Evolutionary conservation across 2,329 filamentous ascomycete genomes (phyloP), one percentile per base, ranked within the genome.

Genomic region (Exophiala phaeomuriformis): DNA sequence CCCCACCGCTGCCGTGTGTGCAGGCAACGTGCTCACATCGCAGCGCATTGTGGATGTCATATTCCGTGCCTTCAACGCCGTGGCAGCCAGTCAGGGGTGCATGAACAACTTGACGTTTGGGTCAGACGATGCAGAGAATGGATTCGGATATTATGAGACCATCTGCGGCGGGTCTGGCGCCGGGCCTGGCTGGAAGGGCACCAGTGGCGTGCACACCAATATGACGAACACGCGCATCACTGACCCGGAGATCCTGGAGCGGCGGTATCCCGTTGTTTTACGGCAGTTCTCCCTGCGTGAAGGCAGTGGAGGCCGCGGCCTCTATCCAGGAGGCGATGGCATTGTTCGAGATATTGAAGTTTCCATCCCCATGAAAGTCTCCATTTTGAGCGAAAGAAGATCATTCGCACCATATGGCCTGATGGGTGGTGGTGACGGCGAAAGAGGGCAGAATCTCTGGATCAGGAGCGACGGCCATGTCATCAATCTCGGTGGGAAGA

Each of bases 211-310:
- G n/a, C 86, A 91, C 66, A 85, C 81, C 1, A 85, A 91, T 70
- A 90, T 90, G 85, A 91, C 87, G 5, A 93, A 91, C 68, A 91
- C 86, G 2, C 79, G 86, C n/a, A 90, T 90, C 65, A 90, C 87
- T 0, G 87, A 91, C 65, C 77, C 83, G 0, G 87, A 91, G 66
- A 79, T 89, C 3, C 87, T 90, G 59, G 87, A 91, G 71, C 75
- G 84, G 27, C 74, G 86, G 7, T 90, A 90, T 64, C 86, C 86
- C 0, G 85, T 90, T 1, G 69, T 91, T 1, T 70, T 93, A 35
- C 75, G 83, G 4, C 78, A 86, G 61, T 91, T 90, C 66, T 76
- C 77, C 9, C 70, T 91, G 6, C 71, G 86, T 1, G 60, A 70
- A 1, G 82, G 79, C 63, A 70, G 71, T 0, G 87, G 87, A 9